Evolutionary conservation across 768 basidiomycete genomes (phyloP).

Genomic region (Pholiota microspora): DNA sequence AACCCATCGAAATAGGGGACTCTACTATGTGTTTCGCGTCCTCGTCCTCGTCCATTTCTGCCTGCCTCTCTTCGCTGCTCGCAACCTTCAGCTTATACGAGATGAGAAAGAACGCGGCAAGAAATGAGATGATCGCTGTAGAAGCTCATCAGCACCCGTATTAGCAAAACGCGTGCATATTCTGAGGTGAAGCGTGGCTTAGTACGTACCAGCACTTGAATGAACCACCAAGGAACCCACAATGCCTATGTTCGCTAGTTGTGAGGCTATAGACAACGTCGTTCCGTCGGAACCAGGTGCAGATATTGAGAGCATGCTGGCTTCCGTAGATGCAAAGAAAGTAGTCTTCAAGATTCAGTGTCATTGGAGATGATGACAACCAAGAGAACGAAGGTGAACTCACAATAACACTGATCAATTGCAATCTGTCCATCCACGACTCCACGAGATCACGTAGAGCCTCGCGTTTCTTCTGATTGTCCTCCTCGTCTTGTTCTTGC

Average conservation of each 20-base stretch:
- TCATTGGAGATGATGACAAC: no score
- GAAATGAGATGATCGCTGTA: conserved; percentile 13
- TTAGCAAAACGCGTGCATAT: no score
- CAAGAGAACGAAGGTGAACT: conserved; percentile 19
- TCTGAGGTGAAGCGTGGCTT: no score
- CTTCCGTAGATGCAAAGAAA: conserved; percentile 17
- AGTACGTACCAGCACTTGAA: conserved; percentile 11
- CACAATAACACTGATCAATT: conserved; percentile 58
- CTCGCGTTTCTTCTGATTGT: conserved; percentile 1
- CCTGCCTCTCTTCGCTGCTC: conserved; percentile 8
- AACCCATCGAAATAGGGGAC: conserved; percentile 5
- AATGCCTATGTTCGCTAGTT: conserved; percentile 13
- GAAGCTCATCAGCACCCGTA: neutral
- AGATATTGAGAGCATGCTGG: conserved; percentile 11
- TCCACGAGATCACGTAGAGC: conserved; percentile 51
- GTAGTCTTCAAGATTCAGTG: conserved; percentile 5
- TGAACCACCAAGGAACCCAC: conserved; percentile 12
- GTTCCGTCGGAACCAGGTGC: conserved; percentile 2
- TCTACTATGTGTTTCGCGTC: conserved; percentile 2
- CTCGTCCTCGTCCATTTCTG: neutral
- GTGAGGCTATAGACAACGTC: neutral
- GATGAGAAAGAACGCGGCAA: conserved; percentile 13
- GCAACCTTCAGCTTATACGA: conserved; percentile 14
- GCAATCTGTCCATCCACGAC: conserved; percentile 61
- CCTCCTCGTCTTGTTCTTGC: conserved; percentile 4